Percentiles rank a stretch among this genome's conserved stretches.
phyloP scores from a whole-genome alignment of 768 basidiomycete genomes.

The Hortiboletus campestris region DNA sequence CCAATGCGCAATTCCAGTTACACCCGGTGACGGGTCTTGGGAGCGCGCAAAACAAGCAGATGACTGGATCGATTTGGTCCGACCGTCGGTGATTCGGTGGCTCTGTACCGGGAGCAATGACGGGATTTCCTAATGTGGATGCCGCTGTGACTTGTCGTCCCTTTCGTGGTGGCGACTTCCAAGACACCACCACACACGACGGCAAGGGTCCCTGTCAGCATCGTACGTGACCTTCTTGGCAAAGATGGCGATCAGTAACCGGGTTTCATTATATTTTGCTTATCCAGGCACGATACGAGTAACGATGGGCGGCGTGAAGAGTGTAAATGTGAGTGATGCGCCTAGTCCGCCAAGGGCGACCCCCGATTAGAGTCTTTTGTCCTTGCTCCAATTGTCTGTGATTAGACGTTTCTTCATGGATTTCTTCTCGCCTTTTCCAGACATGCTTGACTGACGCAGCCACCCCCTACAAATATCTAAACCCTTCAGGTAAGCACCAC shows the following conservation, averaged over 20 bases:
- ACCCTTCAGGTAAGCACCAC: conserved; percentile 30
- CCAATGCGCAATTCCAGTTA: too few relatives aligned
- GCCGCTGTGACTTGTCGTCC: not conserved
- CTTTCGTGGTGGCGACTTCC: not conserved
- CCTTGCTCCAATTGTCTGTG: conserved; percentile 1
- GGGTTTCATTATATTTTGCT: not conserved
- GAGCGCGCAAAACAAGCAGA: not conserved
- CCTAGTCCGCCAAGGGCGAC: conserved; percentile 24
- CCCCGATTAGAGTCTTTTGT: not conserved
- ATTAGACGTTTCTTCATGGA: conserved; percentile 13
- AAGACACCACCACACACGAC: conserved; percentile 5
- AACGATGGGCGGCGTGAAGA: conserved; percentile 29
- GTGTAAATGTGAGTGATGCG: conserved; percentile 29
- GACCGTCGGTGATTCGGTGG: not conserved
- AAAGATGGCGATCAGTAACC: not conserved
- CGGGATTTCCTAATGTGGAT: conserved; percentile 14
- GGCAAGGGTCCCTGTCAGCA: not conserved
- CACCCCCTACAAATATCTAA: conserved; percentile 26
- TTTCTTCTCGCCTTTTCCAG: conserved; percentile 27
- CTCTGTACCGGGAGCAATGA: not conserved
- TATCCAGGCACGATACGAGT: conserved; percentile 7
- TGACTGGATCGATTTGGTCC: not conserved
- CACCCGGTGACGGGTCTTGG: not conserved
- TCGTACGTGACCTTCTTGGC: conserved; percentile 7
- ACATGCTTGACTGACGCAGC: conserved; percentile 28